Evolutionary conservation across 257 asterid species (phyloP).

Genomic region (Verbena officinalis): DNA sequence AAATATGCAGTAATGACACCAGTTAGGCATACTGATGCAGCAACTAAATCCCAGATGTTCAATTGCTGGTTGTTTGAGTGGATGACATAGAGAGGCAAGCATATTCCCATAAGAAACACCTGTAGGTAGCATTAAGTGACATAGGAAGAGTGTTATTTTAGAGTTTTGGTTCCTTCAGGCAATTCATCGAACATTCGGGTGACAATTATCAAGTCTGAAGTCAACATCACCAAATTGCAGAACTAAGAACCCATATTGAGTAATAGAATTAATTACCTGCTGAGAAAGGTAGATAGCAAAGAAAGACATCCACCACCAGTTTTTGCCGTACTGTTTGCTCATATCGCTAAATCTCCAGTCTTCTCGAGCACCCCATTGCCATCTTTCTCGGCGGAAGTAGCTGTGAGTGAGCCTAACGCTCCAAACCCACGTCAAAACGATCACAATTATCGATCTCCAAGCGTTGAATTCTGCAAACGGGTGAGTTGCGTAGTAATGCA

Average conservation of each 20-base stretch:
- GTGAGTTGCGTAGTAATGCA: slow-evolving; percentile 66
- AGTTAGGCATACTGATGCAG: slow-evolving; percentile 54
- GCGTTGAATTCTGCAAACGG: slow-evolving; percentile 50
- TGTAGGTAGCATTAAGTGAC: slow-evolving; percentile 29
- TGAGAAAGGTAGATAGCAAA: slow-evolving; percentile 78
- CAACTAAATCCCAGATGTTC: slow-evolving; percentile 63
- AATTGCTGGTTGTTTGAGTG: slow-evolving; percentile 54
- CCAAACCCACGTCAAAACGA: slow-evolving; percentile 78
- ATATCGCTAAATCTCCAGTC: slow-evolving; percentile 91
- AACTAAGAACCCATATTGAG: not conserved
- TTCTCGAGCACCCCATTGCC: slow-evolving; percentile 95
- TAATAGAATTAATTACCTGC: slow-evolving; percentile 58
- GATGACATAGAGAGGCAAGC: slow-evolving; percentile 73
- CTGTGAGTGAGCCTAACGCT: slow-evolving; percentile 78
- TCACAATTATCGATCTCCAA: slow-evolving; percentile 71
- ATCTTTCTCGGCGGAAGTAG: slow-evolving; percentile 92
- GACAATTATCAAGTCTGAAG: not conserved
- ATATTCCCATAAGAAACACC: slow-evolving; percentile 82
- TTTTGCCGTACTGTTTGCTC: slow-evolving; percentile 57
- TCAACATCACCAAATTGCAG: not conserved
- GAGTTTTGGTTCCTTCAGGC: slow-evolving; percentile 19
- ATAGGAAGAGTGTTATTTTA: not conserved
- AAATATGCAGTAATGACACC: slow-evolving; percentile 68
- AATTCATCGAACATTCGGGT: slow-evolving; percentile 38
- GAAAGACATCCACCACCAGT: slow-evolving; percentile 97